Base-by-base conservation (phyloP, 495 filamentous ascomycete species). In the Talaromyces stipitatus region DNA sequence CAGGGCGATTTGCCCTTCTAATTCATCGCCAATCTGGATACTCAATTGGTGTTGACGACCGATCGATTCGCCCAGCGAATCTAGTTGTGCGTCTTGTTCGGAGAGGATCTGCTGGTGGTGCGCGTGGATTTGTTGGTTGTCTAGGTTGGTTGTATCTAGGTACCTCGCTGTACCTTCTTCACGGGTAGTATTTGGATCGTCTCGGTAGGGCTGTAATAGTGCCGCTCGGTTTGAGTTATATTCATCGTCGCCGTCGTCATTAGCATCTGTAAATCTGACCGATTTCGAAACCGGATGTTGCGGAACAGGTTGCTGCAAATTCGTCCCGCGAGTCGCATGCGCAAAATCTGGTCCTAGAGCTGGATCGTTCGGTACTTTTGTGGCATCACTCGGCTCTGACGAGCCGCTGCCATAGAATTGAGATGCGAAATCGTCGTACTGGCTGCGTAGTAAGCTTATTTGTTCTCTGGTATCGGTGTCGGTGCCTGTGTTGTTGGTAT, bases 11-110 rank as follows among this genome's bases (percentile, higher is more conserved):
- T 98, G 94, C 60, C 83, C 84, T 59, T 98, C 94, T 23, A 98
- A 76, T 77, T 98, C 94, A 67, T 97, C 89, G 23, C 94, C 94
- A 66, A 98, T 98, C 75, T 91, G 89, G 66, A 97, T 94, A 62
- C 86, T 90, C 62, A 98, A 76, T 72, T 97, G 90, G 50, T 95
- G 80, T 71, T 97, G 94, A 50, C 92, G 85, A n/a, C 87, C 82
- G 61, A 98, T 96, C 55, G 84, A 89, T 60, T 83, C 82, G 9
- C 91, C 90, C 23, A 98, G 78, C 50, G 81, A 72, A 67, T 97
- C 94, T n/a, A 98, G 75, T 65, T 94, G 90, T 57, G 91, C 88
- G 65, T 98, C 94, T 67, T 97, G 95, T 55, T 97, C 84, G 2
- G 80, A 79, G 18, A 98, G 74, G 14, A 94, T 82, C 43, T 83